These are phyloP conservation scores for Typha latifolia DNA, from an alignment of 176 grass and related monocot genomes.

Conservation along the genomic window DNA sequence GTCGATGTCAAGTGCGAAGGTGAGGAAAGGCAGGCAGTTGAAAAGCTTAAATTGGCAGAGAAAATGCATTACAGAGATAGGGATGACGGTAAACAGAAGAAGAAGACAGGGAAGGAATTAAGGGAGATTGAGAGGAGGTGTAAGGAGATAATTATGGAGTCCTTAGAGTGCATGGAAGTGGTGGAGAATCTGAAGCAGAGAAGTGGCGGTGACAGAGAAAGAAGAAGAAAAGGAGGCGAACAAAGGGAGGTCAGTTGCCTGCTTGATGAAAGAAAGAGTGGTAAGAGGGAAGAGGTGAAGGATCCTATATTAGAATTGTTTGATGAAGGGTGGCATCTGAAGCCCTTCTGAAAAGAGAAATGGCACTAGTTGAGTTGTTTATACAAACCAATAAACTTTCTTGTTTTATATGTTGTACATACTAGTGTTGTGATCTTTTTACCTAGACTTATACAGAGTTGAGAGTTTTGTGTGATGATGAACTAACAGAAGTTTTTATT, in stretches of 20 bases:
- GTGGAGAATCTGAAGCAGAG: not conserved
- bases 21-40: not conserved
- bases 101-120: not conserved
- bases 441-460: not conserved
- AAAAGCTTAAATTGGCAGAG: too few relatives aligned
- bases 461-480: not conserved
- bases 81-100: not conserved
- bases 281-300: not conserved
- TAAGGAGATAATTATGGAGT: not conserved
- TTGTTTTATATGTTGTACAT: not conserved
- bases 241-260: too few relatives aligned
- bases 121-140: not conserved
- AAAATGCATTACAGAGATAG: too few relatives aligned
- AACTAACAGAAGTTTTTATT: too few relatives aligned
- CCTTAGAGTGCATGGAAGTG: not conserved
- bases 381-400: not conserved
- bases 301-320: constrained; percentile 12
- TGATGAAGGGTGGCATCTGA: constrained; percentile 22
- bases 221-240: not conserved
- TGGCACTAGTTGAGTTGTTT: not conserved
- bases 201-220: not conserved
- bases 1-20: not conserved
- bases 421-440: not conserved
- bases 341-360: constrained; percentile 6
- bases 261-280: too few relatives aligned